Evolutionary conservation across 202 grass and related monocot species (phyloP).

Genomic region (Carex sylvatica): DNA sequence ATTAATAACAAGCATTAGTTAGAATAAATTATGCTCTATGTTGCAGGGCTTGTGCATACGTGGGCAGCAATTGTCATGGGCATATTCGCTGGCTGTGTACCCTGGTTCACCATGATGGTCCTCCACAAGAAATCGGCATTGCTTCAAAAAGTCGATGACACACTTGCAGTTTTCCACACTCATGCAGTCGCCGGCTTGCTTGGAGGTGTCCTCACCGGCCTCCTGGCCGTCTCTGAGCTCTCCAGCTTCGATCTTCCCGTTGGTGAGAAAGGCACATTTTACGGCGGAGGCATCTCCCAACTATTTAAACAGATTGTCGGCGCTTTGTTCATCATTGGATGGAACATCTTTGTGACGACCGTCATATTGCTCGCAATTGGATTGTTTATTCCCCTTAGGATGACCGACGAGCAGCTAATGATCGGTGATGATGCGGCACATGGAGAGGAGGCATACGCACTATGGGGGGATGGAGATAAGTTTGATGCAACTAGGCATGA

Average conservation of each 20-base stretch:
- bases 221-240: slow-evolving; percentile 58
- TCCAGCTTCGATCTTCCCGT: slow-evolving; percentile 36
- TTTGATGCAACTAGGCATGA: slow-evolving; percentile 63
- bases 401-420: slow-evolving; percentile 69
- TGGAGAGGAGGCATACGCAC: slow-evolving; percentile 82
- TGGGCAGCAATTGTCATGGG: slow-evolving; percentile 70
- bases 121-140: slow-evolving; percentile 73
- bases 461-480: slow-evolving; percentile 81
- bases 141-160: slow-evolving; percentile 74
- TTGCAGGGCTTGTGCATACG: slow-evolving; percentile 60
- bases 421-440: slow-evolving; percentile 80
- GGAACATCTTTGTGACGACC: slow-evolving; percentile 52
- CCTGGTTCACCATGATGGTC: slow-evolving; percentile 90
- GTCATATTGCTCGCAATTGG: slow-evolving; percentile 54
- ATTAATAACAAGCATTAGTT: neutral
- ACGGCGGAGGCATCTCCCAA: slow-evolving; percentile 52
- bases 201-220: slow-evolving; percentile 55
- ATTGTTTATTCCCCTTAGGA: slow-evolving; percentile 47
- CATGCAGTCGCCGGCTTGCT: slow-evolving; percentile 61
- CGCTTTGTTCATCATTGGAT: slow-evolving; percentile 46
- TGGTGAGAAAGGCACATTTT: slow-evolving; percentile 48
- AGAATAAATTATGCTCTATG: neutral
- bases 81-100: slow-evolving; percentile 58
- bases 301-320: slow-evolving; percentile 57
- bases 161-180: slow-evolving; percentile 69